Conservation (phyloP, 441 rosid genomes). For the Pelargonium citronellum region DNA sequence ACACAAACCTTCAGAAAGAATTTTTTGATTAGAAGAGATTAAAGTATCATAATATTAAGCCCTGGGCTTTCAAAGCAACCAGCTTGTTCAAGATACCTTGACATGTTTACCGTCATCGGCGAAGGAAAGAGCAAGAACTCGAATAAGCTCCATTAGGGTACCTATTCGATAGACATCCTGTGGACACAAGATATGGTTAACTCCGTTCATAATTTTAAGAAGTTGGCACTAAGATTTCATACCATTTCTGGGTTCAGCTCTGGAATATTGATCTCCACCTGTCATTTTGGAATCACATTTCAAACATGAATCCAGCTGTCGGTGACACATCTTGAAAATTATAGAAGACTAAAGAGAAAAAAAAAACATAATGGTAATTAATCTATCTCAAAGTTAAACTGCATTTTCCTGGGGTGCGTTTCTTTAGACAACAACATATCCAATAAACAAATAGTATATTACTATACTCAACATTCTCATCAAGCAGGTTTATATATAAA, state of each 20-base stretch:
- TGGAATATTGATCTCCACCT: slow-evolving; percentile 91
- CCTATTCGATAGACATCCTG: slow-evolving; percentile 99
- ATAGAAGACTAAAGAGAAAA: no score
- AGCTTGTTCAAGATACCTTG: slow-evolving; percentile 41
- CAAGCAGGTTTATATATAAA: no score
- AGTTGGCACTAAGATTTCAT: slow-evolving; percentile 17
- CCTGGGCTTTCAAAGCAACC: neutral
- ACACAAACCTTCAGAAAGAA: slow-evolving; percentile 70
- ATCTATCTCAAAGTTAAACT: no score
- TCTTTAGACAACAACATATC: no score
- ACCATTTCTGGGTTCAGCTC: slow-evolving; percentile 97
- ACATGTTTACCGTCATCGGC: slow-evolving; percentile 93
- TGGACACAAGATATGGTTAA: slow-evolving; percentile 29
- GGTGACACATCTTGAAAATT: neutral
- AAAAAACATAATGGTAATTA: no score
- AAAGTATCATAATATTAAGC: neutral
- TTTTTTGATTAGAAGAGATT: slow-evolving; percentile 3
- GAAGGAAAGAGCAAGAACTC: slow-evolving; percentile 76
- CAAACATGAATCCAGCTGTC: slow-evolving; percentile 5
- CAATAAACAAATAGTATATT: no score
- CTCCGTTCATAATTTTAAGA: slow-evolving; percentile 9
- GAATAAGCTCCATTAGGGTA: slow-evolving; percentile 86
- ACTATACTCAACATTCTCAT: no score
- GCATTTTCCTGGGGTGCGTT: no score
- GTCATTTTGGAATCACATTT: slow-evolving; percentile 24